phyloP scores from a whole-genome alignment of 2,329 filamentous ascomycete genomes.

The Phyllosticta paracitricarpa region DNA sequence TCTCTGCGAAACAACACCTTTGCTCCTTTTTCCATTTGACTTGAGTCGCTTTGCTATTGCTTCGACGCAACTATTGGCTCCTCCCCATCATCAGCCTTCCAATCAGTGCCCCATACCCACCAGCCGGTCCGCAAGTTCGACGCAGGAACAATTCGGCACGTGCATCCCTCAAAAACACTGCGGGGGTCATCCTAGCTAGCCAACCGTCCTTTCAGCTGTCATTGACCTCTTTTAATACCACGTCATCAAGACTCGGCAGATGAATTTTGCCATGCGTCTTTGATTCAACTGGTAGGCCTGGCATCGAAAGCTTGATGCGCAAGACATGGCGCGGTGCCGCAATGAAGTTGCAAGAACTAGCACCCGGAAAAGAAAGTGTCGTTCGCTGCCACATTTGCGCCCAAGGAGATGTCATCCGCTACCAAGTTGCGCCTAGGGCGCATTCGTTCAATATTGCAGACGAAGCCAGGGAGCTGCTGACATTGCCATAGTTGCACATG shows the following conservation, averaged over 20 bases:
- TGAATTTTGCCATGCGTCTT: background rate
- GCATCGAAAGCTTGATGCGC: too few relatives aligned
- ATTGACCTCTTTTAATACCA: background rate
- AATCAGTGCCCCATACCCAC: background rate
- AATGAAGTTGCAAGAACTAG: too few relatives aligned
- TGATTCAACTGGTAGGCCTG: too few relatives aligned
- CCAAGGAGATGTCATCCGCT: too few relatives aligned
- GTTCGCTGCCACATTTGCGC: too few relatives aligned
- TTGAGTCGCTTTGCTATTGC: background rate
- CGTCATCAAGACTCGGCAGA: background rate
- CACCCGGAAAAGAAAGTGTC: too few relatives aligned
- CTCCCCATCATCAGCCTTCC: background rate
- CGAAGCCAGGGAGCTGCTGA: too few relatives aligned
- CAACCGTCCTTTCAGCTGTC: background rate
- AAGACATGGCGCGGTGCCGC: too few relatives aligned
- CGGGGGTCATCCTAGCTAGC: background rate
- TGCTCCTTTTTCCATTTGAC: background rate
- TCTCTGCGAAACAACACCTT: background rate
- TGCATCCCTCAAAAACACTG: background rate
- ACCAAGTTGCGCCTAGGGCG: too few relatives aligned
- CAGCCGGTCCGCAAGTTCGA: background rate
- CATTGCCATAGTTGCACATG: too few relatives aligned
- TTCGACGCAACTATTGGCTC: background rate
- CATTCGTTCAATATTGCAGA: too few relatives aligned
- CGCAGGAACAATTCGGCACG: background rate